These are phyloP conservation scores for Pseudogymnoascus sp. DNA, from an alignment of 2,329 filamentous ascomycete species.

Conservation along the genomic window DNA sequence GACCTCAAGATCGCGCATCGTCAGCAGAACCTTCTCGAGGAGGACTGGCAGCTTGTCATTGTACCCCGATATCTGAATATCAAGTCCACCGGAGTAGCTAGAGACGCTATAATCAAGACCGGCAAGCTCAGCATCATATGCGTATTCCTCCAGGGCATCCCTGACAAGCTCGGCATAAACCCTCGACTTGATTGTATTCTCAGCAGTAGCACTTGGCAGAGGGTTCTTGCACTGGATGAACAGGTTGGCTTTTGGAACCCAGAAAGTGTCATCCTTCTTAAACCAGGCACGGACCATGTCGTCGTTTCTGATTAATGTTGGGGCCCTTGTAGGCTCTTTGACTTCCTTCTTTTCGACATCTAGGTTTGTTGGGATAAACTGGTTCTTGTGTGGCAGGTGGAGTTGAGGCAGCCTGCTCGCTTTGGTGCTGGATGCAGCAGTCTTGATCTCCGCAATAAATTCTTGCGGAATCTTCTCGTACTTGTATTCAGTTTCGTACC, in stretches of 20 bases:
- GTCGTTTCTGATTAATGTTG: slow-evolving; percentile 80
- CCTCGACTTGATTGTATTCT: slow-evolving; percentile 67
- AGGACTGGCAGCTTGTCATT: slow-evolving; percentile 93
- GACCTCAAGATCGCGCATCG: slow-evolving; percentile 76
- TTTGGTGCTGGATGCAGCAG: slow-evolving; percentile 51
- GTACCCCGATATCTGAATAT: slow-evolving; percentile 77
- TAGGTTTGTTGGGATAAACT: slow-evolving; percentile 88
- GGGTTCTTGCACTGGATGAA: slow-evolving; percentile 74
- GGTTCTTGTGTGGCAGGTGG: slow-evolving; percentile 85
- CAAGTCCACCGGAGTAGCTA: slow-evolving; percentile 63
- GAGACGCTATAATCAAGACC: slow-evolving; percentile 77
- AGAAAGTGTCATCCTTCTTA: slow-evolving; percentile 98
- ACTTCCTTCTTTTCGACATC: slow-evolving; percentile 93
- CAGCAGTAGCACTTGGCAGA: slow-evolving; percentile 68
- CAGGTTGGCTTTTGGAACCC: slow-evolving; percentile 91
- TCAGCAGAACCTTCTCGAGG: slow-evolving; percentile 77
- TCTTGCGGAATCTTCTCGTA: slow-evolving; percentile 70
- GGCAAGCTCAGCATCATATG: slow-evolving; percentile 90
- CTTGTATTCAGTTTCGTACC: slow-evolving; percentile 95
- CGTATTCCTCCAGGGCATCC: slow-evolving; percentile 85
- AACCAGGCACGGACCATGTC: slow-evolving; percentile 77
- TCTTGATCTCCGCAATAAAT: slow-evolving; percentile 62
- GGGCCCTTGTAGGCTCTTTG: slow-evolving; percentile 62
- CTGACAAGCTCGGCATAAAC: slow-evolving; percentile 80
- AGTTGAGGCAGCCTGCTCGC: slow-evolving; percentile 59